Base-by-base conservation (phyloP, 371 early-diverging fungal species). In the Cokeromyces recurvatus region DNA sequence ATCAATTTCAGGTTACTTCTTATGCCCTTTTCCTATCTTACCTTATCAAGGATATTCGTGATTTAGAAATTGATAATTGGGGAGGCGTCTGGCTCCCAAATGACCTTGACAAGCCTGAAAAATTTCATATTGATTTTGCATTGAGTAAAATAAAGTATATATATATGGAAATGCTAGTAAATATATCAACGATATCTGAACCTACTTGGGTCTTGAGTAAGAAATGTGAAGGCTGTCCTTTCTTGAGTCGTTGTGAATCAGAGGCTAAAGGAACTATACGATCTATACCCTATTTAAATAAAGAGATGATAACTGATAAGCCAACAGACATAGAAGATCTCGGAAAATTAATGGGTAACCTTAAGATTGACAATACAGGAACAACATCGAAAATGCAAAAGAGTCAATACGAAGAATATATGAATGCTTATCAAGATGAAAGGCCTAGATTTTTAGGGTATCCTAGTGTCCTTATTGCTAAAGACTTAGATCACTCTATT, bases 1-100 rank as follows among this genome's bases (percentile, higher is more conserved):
- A 79, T 42, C 75, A 76, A 64, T 69, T 79, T 38, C 79, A 79
- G 71, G 79, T 79, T 0, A 63, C 71, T 0, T 55, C 73, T 0
- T 79, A 79, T 46, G 71, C 71, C 1, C 71, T 68, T 39, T 65
- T 76, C 20, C 35, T 79, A 8, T 48, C 50, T 8, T 71, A 72
- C 20, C 43, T 74, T 8, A 58, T 73, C 22, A 59, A 52, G 10
- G 64, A 69, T 35, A 57, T 74, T 12, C 59, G 56, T 8, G 58
- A 66, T 22, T n/a, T 79, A 0, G 71, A 72, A 35, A 42, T 79
- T 1, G 71, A 74, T 24, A 20, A 32, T 4, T 36, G 54, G 1
- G 79, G 79, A 3, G 77, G 75, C 0, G 71, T 79, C 16, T 73
- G 69, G 73, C 42, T 73, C 12, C 75, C 77, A 1, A 44, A 43